phyloP scores from a whole-genome alignment of 108 stramenopile species.

The Nannochloropsis oceanica region DNA sequence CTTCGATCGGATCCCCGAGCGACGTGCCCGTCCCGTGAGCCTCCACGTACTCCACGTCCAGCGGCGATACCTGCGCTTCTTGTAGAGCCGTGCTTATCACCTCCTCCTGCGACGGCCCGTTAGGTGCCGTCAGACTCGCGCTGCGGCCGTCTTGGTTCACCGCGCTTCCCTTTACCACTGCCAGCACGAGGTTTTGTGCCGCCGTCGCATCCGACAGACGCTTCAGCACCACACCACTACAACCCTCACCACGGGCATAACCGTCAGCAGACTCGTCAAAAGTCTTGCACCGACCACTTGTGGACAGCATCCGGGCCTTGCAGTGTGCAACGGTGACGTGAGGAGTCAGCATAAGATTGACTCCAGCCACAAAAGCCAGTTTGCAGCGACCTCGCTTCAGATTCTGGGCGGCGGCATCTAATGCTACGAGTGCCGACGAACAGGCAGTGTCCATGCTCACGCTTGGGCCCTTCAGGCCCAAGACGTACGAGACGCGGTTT shows the following conservation, averaged over 20 bases:
- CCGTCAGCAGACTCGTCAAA: slow-evolving; percentile 15
- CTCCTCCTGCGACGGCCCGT: slow-evolving; percentile 27
- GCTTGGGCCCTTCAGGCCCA: slow-evolving; percentile 39
- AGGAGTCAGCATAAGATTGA: slow-evolving; percentile 32
- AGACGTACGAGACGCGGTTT: slow-evolving; percentile 32
- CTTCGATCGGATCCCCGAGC: slow-evolving; percentile 40
- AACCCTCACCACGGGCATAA: slow-evolving; percentile 9
- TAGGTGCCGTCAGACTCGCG: slow-evolving; percentile 39
- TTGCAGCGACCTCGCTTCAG: slow-evolving; percentile 7
- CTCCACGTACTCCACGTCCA: slow-evolving; percentile 33
- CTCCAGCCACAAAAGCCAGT: slow-evolving; percentile 29
- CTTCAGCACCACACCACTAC: slow-evolving; percentile 12
- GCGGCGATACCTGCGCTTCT: slow-evolving; percentile 7
- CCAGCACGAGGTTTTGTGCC: background rate
- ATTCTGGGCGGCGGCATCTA: slow-evolving; percentile 16
- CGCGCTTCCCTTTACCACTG: slow-evolving; percentile 14
- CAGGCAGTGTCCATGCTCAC: slow-evolving; percentile 39
- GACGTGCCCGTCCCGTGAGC: slow-evolving; percentile 42
- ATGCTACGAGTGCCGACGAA: slow-evolving; percentile 39
- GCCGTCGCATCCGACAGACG: slow-evolving; percentile 4
- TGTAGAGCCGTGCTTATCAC: slow-evolving; percentile 13
- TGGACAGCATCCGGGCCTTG: slow-evolving; percentile 28
- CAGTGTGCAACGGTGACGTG: slow-evolving; percentile 9
- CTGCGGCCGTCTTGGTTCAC: slow-evolving; percentile 38
- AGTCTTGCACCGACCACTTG: slow-evolving; percentile 28